These are phyloP conservation scores for Corynascus novoguineensis DNA, from an alignment of 495 filamentous ascomycete species.

Conservation along the genomic window DNA sequence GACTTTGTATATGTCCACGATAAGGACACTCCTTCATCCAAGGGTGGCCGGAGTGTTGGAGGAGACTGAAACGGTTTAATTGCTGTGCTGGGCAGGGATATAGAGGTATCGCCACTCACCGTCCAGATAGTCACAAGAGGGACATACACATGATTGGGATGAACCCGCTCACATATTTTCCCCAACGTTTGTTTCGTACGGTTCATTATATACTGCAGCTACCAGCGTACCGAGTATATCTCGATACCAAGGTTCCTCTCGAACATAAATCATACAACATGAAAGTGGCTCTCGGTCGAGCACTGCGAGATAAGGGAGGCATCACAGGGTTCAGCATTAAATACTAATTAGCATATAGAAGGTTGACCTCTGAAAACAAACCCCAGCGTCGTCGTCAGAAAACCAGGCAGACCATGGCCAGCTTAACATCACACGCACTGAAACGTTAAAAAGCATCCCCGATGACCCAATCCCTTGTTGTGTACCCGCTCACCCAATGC, in stretches of 20 bases:
- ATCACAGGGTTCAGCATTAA: conserved; percentile 11
- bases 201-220: no score
- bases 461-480: neutral
- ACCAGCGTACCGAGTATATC: no score
- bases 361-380: conserved; percentile 5
- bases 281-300: no score
- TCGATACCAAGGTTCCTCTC: no score
- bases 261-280: no score
- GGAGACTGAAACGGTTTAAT: neutral
- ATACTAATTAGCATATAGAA: conserved; percentile 13
- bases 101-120: neutral
- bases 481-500: neutral
- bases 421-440: neutral
- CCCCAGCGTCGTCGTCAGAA: neutral
- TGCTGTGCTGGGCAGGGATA: neutral
- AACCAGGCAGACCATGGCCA: neutral
- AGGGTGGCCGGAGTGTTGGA: neutral
- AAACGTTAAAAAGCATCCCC: neutral
- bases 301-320: neutral
- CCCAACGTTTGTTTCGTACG: no score
- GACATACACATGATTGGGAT: no score
- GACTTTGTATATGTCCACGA: no score
- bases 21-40: no score
- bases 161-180: no score
- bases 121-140: no score